Base-by-base conservation (phyloP, 2,329 filamentous ascomycete genomes). In the Cryoendolithus antarcticus region DNA sequence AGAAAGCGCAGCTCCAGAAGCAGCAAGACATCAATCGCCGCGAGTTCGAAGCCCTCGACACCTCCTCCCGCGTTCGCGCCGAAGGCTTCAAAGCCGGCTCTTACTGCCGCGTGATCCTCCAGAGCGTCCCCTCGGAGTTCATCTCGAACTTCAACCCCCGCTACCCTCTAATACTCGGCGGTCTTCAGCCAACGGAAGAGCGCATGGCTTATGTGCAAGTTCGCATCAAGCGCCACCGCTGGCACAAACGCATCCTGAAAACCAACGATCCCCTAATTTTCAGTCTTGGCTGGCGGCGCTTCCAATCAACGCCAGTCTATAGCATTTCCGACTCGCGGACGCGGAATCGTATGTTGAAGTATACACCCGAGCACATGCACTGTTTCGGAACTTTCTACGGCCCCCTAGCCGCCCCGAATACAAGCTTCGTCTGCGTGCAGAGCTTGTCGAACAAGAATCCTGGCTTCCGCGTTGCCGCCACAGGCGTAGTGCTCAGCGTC, bases 241-340 rank as follows among this genome's bases (percentile, higher is more conserved):
- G 93, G 93, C 91, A 98, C 67, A 95, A 95, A 74, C 93, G 91
- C 69, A 96, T 96, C 51, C 71, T 98, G 49, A 98, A 98, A 69
- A 96, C 86, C 28, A 94, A 93, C 58, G 91, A 98, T 56, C 93
- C 91, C 10, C 72, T 98, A 37, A 94, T 98, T 58, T 91, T 98
- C 69, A 95, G 88, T 2, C 72, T 98, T 32, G 91, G 91, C 32
- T 98, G 91, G 91, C 75, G 91, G 37, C 75, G 91, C 44, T 98
- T 98, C 69, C 91, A 96, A 63, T 80, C 82, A 4, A 69, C 91
- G 50, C 89, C 89, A 11, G 78, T 95, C 43, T 98, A 95, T 74
- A 91, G 82, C 64, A 94, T 91, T 41, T 91, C 85, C 15, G 91
- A 96, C 62, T 93, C 84, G 45, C 77, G 91, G 51, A 93, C 85